Percentiles rank a stretch among this genome's conserved stretches.
Evolutionary conservation across 768 basidiomycete genomes (phyloP).

Genomic region (Boletales sp.): DNA sequence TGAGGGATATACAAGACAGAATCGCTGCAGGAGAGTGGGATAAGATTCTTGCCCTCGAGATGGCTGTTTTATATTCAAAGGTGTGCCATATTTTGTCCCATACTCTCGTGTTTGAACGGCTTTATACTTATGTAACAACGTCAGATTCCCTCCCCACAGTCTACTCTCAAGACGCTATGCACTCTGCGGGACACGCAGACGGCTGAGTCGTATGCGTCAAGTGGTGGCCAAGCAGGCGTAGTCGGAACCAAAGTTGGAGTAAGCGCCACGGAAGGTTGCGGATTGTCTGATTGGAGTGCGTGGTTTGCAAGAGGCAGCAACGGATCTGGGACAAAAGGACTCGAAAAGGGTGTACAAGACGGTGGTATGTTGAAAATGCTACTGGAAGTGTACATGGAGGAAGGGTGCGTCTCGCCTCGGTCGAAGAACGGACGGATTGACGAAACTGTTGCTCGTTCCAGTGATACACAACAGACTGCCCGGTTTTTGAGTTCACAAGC

Average conservation of each 20-base stretch:
- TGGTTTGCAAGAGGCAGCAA: conserved; percentile 48
- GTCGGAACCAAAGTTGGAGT: conserved; percentile 52
- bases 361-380: conserved; percentile 64
- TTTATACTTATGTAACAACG: neutral
- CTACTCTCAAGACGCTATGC: conserved; percentile 63
- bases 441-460: conserved; percentile 23
- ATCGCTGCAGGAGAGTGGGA: conserved; percentile 29
- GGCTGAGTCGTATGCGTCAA: conserved; percentile 83
- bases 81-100: conserved; percentile 33
- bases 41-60: conserved; percentile 63
- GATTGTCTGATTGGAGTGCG: conserved; percentile 37
- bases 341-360: conserved; percentile 41
- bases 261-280: conserved; percentile 53
- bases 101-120: neutral
- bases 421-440: neutral
- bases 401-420: conserved; percentile 50
- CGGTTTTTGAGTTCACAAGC: conserved; percentile 78
- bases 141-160: conserved; percentile 12
- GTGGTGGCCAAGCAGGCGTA: conserved; percentile 61
- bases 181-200: conserved; percentile 69
- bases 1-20: conserved; percentile 17
- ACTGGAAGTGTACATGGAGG: conserved; percentile 78
- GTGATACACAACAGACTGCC: conserved; percentile 57
- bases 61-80: conserved; percentile 77
- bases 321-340: conserved; percentile 37